Evolutionary conservation across 768 basidiomycete genomes (phyloP).

Genomic region (Auriscalpium microsporum): DNA sequence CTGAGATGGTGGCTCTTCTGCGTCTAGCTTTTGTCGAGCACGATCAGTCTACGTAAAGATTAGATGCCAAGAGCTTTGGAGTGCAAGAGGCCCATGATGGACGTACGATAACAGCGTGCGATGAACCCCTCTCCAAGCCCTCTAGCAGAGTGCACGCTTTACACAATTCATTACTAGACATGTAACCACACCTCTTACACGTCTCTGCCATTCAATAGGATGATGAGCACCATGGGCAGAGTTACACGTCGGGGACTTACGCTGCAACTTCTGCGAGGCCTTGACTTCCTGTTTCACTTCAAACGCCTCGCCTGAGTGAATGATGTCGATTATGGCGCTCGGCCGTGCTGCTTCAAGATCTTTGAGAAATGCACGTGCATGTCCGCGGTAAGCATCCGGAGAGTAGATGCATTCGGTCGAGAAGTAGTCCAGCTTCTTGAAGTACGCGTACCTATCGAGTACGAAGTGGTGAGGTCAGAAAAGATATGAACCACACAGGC

Average conservation of each 20-base stretch:
- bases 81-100: constrained; percentile 1
- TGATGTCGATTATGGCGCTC: constrained; percentile 94
- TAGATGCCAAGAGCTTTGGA: constrained; percentile 1
- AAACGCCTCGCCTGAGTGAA: constrained; percentile 91
- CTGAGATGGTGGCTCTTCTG: constrained; percentile 50
- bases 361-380: constrained; percentile 90
- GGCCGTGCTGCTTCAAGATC: constrained; percentile 92
- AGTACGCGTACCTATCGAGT: constrained; percentile 84
- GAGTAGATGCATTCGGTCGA: constrained; percentile 99
- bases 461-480: neutral
- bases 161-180: constrained; percentile 94
- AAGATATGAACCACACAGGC: constrained; percentile 13
- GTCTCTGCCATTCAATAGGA: constrained; percentile 48
- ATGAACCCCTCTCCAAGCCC: constrained; percentile 79
- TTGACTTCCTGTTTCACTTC: constrained; percentile 82
- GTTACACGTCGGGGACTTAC: constrained; percentile 37
- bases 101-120: constrained; percentile 38
- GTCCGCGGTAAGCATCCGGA: constrained; percentile 96
- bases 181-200: constrained; percentile 89
- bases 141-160: constrained; percentile 90
- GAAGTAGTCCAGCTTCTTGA: constrained; percentile 98
- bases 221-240: neutral
- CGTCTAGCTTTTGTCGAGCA: constrained; percentile 53
- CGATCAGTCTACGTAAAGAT: constrained; percentile 47
- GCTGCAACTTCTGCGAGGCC: constrained; percentile 73